Percentiles rank a stretch among this genome's conserved stretches.
Evolutionary conservation across 768 basidiomycete genomes (phyloP).

Genomic region (Termitomyces sp.): DNA sequence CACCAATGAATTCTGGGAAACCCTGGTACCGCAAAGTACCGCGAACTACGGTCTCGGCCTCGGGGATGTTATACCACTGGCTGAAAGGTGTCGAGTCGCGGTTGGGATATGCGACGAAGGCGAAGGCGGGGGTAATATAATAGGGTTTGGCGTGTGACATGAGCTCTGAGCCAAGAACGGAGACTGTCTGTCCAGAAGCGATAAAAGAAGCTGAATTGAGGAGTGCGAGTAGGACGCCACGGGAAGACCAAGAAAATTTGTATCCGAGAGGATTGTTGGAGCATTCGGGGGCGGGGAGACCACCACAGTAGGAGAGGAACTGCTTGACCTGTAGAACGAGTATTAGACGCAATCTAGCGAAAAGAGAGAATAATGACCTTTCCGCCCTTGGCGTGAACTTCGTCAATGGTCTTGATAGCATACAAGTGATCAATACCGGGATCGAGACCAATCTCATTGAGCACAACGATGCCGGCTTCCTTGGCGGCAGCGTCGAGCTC

Average conservation of each 20-base stretch:
- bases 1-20: slow-evolving; percentile 91
- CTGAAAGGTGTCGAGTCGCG: slow-evolving; percentile 88
- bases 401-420: slow-evolving; percentile 89
- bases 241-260: slow-evolving; percentile 99
- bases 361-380: slow-evolving; percentile 48
- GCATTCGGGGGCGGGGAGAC: slow-evolving; percentile 88
- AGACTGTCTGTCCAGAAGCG: slow-evolving; percentile 54
- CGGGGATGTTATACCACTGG: slow-evolving; percentile 89
- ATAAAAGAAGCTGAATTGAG: slow-evolving; percentile 86
- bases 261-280: slow-evolving; percentile 95
- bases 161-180: slow-evolving; percentile 73
- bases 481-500: slow-evolving; percentile 77
- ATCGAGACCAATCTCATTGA: slow-evolving; percentile 98
- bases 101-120: slow-evolving; percentile 96
- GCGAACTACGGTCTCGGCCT: slow-evolving; percentile 87
- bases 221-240: slow-evolving; percentile 91
- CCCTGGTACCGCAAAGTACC: slow-evolving; percentile 95
- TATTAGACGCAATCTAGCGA: background rate
- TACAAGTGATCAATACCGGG: slow-evolving; percentile 94
- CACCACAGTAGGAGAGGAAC: slow-evolving; percentile 94
- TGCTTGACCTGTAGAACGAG: slow-evolving; percentile 58
- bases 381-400: slow-evolving; percentile 91
- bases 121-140: slow-evolving; percentile 92
- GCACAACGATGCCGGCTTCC: slow-evolving; percentile 85
- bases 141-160: slow-evolving; percentile 92